phyloP scores from a whole-genome alignment of 139 green algal genomes.

The Chlamydomonas sp. region DNA sequence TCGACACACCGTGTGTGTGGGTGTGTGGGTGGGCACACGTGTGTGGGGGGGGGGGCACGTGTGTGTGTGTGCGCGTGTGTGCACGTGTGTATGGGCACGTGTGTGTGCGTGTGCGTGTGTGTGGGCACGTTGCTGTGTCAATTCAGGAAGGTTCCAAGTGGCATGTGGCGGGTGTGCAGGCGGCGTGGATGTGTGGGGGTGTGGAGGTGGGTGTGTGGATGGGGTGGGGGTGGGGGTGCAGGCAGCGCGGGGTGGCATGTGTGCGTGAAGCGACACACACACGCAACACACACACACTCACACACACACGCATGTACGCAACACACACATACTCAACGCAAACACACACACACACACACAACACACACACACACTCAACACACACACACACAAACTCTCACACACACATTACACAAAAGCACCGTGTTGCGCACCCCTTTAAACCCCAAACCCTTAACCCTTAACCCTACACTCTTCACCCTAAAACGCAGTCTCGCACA shows the following conservation, averaged over 20 bases:
- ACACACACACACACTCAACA: neutral
- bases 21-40: no score
- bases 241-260: no score
- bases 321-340: neutral
- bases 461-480: no score
- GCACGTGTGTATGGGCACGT: no score
- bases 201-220: no score
- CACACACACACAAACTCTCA: neutral
- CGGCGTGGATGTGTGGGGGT: no score
- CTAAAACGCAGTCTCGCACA: neutral
- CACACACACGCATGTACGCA: neutral
- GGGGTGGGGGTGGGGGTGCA: no score
- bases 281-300: neutral
- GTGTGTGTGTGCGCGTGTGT: no score
- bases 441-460: neutral
- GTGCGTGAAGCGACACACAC: neutral
- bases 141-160: neutral
- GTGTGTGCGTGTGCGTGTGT: no score
- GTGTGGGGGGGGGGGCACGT: no score
- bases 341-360: neutral
- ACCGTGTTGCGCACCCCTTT: neutral
- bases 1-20: no score
- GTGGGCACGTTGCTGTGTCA: no score
- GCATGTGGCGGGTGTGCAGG: neutral
- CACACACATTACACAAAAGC: neutral